Percentiles rank a stretch among this genome's conserved stretches.
phyloP scores from a whole-genome alignment of 1,139 yeast species.

The Geotrichum aggregatum region DNA sequence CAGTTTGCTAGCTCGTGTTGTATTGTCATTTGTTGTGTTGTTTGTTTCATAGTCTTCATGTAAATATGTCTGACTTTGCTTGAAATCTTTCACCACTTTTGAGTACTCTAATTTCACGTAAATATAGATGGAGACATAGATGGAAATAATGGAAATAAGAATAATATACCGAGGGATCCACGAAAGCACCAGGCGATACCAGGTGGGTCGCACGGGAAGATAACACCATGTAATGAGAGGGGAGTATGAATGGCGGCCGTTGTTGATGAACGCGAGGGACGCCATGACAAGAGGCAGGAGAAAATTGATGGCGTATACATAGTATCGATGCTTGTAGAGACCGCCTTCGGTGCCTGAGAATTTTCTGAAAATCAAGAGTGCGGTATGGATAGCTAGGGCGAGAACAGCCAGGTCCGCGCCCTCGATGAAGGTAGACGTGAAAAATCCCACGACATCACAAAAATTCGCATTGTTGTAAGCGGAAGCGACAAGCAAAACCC shows the following conservation, averaged over 20 bases:
- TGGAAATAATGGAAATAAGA: conserved; percentile 55
- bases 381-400: conserved; percentile 80
- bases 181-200: conserved; percentile 71
- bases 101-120: conserved; percentile 52
- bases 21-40: neutral
- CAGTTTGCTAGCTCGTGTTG: neutral
- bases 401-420: conserved; percentile 86
- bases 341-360: conserved; percentile 65
- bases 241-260: conserved; percentile 30
- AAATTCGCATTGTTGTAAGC: conserved; percentile 53
- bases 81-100: conserved; percentile 32
- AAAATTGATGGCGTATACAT: conserved; percentile 57
- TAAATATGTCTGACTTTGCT: conserved; percentile 29
- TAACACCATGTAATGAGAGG: conserved; percentile 73
- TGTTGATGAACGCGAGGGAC: conserved; percentile 61
- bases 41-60: conserved; percentile 16
- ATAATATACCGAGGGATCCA: conserved; percentile 81
- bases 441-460: conserved; percentile 76
- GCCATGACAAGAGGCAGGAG: conserved; percentile 67
- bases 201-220: conserved; percentile 65
- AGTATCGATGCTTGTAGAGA: conserved; percentile 54
- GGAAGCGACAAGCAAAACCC: conserved; percentile 49
- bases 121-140: conserved; percentile 68
- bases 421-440: conserved; percentile 76
- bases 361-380: conserved; percentile 57